These are phyloP conservation scores for Casuarina equisetifolia DNA, from an alignment of 306 rosid genomes.

Conservation along the genomic window DNA sequence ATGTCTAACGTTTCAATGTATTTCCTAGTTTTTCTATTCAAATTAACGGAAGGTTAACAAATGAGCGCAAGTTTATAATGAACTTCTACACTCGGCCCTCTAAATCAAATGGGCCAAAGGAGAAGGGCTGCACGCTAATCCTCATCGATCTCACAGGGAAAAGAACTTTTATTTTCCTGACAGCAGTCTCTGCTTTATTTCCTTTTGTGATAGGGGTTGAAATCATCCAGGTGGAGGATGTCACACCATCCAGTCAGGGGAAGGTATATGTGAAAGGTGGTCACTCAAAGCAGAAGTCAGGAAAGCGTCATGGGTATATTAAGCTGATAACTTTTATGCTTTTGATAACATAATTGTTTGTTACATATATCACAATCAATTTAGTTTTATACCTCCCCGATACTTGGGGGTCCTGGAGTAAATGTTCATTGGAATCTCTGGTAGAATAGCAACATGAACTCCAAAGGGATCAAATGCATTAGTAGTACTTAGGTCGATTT, in stretches of 20 bases:
- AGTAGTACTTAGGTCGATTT: neutral
- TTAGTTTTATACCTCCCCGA: neutral
- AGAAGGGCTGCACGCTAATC: too few relatives aligned
- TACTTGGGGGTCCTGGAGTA: neutral
- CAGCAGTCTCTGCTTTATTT: conserved; percentile 11
- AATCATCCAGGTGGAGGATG: conserved; percentile 49
- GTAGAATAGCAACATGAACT: neutral
- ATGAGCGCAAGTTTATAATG: too few relatives aligned
- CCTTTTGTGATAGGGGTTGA: conserved; percentile 49
- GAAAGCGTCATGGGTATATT: conserved; percentile 87
- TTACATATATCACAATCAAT: neutral
- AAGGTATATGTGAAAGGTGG: conserved; percentile 55
- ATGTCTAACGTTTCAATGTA: too few relatives aligned
- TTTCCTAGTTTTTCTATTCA: too few relatives aligned
- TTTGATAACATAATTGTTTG: neutral
- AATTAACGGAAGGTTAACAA: too few relatives aligned
- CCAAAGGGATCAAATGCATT: neutral
- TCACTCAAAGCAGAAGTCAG: conserved; percentile 61
- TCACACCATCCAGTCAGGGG: conserved; percentile 53
- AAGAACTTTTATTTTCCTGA: conserved; percentile 3
- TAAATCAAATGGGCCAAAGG: too few relatives aligned
- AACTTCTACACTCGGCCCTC: too few relatives aligned
- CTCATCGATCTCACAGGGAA: too few relatives aligned
- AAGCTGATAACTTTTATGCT: conserved; percentile 17
- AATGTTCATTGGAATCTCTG: neutral